These are phyloP conservation scores for Diddensiella caesifluorescens DNA, from an alignment of 805 yeast genomes.

Conservation along the genomic window DNA sequence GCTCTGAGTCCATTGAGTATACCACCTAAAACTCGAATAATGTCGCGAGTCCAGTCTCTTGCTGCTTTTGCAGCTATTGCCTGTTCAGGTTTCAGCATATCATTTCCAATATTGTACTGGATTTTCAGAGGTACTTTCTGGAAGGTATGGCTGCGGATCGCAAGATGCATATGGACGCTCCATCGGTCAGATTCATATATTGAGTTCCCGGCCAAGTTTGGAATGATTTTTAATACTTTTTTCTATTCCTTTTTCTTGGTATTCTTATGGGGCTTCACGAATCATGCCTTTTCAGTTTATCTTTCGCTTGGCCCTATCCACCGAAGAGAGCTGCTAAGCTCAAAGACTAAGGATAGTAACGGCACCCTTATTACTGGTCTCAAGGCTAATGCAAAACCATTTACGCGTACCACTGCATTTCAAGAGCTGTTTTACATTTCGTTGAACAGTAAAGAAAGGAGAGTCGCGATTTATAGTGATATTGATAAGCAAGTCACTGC, in stretches of 20 bases:
- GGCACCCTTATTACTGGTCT: conserved; percentile 37
- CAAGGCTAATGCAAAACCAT: conserved; percentile 20
- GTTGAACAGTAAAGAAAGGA: conserved; percentile 26
- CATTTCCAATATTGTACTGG: conserved; percentile 9
- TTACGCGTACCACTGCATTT: conserved; percentile 34
- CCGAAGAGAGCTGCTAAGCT: conserved; percentile 27
- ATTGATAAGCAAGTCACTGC: conserved; percentile 28
- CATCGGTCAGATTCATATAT: conserved; percentile 16
- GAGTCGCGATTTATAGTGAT: conserved; percentile 34
- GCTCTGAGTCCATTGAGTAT: neutral
- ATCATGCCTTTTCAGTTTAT: conserved; percentile 29
- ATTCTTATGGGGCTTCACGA: conserved; percentile 26
- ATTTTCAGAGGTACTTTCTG: conserved; percentile 17
- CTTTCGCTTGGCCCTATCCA: conserved; percentile 35
- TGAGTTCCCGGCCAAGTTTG: conserved; percentile 18
- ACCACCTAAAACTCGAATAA: conserved; percentile 9
- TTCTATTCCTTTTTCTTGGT: conserved; percentile 19
- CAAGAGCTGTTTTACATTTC: conserved; percentile 34
- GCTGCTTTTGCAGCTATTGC: conserved; percentile 5
- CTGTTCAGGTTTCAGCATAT: conserved; percentile 2
- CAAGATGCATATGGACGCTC: conserved; percentile 12
- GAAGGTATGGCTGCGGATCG: conserved; percentile 13
- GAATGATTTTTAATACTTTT: conserved; percentile 13
- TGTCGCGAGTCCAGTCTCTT: conserved; percentile 5
- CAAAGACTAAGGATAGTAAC: conserved; percentile 30